phyloP scores from a whole-genome alignment of 1,284 basidiomycete genomes.

The Cryptococcus floricola region DNA sequence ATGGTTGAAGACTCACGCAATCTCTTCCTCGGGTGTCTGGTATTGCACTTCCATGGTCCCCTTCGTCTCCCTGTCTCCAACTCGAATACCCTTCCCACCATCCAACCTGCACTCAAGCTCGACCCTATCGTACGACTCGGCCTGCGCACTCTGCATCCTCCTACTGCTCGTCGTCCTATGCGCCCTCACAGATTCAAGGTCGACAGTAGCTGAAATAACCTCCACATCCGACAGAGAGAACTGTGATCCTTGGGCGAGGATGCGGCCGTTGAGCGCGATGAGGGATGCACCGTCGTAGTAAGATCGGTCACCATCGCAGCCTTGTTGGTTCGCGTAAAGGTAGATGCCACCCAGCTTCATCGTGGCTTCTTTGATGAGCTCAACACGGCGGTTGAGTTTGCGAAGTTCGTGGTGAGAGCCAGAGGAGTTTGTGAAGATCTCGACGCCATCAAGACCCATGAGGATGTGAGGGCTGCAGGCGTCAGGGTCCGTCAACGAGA shows the following conservation, averaged over 20 bases:
- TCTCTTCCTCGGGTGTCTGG: slow-evolving; percentile 92
- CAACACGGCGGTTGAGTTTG: slow-evolving; percentile 84
- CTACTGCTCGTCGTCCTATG: slow-evolving; percentile 77
- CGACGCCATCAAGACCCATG: slow-evolving; percentile 96
- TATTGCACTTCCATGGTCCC: slow-evolving; percentile 63
- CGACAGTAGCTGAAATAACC: slow-evolving; percentile 89
- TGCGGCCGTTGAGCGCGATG: slow-evolving; percentile 88
- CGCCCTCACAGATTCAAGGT: slow-evolving; percentile 88
- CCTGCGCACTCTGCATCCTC: slow-evolving; percentile 79
- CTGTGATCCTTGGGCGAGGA: slow-evolving; percentile 92
- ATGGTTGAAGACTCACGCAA: slow-evolving; percentile 65
- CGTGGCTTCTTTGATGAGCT: slow-evolving; percentile 95
- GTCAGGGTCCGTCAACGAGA: not conserved
- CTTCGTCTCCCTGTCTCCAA: slow-evolving; percentile 61
- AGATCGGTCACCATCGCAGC: slow-evolving; percentile 93
- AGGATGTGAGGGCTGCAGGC: slow-evolving; percentile 77
- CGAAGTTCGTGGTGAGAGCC: slow-evolving; percentile 96
- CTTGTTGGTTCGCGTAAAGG: slow-evolving; percentile 97
- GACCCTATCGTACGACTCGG: slow-evolving; percentile 70
- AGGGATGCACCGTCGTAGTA: slow-evolving; percentile 98
- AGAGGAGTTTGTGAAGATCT: slow-evolving; percentile 97
- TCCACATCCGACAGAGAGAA: slow-evolving; percentile 95
- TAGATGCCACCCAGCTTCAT: slow-evolving; percentile 96
- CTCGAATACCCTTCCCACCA: slow-evolving; percentile 55
- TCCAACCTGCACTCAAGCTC: slow-evolving; percentile 72